Percentiles rank a stretch among this genome's conserved stretches.
Conservation (phyloP, 75 land plant species). For the Adiantum capillusveneris region DNA sequence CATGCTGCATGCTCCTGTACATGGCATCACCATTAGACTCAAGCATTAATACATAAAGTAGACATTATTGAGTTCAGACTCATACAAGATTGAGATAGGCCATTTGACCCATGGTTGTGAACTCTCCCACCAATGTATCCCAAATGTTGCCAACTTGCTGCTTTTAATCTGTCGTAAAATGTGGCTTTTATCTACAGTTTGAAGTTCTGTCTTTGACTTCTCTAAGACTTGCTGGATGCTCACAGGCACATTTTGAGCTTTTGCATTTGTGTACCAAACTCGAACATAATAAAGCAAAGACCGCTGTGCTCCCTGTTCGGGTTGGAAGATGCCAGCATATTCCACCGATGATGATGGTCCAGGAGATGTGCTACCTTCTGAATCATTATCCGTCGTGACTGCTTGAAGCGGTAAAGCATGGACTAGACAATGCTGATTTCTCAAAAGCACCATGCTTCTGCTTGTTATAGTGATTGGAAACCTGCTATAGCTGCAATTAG, state of each 20-base stretch:
- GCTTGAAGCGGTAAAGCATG: conserved; percentile 17
- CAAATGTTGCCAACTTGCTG: conserved; percentile 8
- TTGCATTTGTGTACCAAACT: conserved; percentile 13
- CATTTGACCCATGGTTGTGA: conserved; percentile 28
- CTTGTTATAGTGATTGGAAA: too few species aligned
- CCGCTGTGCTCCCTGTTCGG: conserved; percentile 13
- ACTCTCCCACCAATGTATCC: conserved; percentile 10
- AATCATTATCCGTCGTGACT: conserved; percentile 19
- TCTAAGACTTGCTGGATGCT: conserved; percentile 13
- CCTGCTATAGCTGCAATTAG: too few species aligned
- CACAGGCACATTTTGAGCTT: conserved; percentile 6
- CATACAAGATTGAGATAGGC: conserved; percentile 27
- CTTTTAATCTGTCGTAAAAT: conserved; percentile 9
- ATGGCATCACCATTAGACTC: too few species aligned
- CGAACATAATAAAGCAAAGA: conserved; percentile 13
- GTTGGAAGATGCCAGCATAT: conserved; percentile 5
- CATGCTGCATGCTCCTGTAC: too few species aligned
- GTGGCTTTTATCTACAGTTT: conserved; percentile 10
- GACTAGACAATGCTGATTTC: background rate
- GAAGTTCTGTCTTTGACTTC: conserved; percentile 12
- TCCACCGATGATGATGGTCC: conserved; percentile 8
- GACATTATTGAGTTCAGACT: too few species aligned
- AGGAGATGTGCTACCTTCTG: conserved; percentile 10
- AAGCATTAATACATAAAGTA: too few species aligned
- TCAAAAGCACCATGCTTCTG: too few species aligned